Evolutionary conservation across 495 filamentous ascomycete species (phyloP).

Genomic region (Pyrenopolyporus hunteri): DNA sequence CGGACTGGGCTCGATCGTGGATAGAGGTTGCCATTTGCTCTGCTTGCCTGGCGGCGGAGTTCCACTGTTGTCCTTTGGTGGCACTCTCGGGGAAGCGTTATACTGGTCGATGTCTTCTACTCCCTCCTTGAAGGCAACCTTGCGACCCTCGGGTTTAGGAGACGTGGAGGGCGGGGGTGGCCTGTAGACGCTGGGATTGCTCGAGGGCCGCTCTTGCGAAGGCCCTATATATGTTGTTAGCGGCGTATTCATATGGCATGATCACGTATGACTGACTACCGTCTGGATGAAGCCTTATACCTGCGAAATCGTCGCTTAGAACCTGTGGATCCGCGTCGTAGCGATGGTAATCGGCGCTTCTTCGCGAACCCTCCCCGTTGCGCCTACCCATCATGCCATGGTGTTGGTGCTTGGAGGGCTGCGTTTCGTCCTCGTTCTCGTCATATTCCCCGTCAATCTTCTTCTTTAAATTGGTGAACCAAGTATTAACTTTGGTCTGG

Average conservation of each 20-base stretch:
- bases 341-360: conserved; percentile 81
- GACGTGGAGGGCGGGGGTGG: conserved; percentile 66
- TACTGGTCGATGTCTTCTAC: conserved; percentile 83
- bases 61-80: conserved; percentile 46
- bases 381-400: conserved; percentile 41
- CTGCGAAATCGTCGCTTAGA: conserved; percentile 88
- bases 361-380: conserved; percentile 57
- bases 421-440: conserved; percentile 59
- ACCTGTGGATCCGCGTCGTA: conserved; percentile 97
- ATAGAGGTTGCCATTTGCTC: conserved; percentile 97
- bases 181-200: conserved; percentile 80
- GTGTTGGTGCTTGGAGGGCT: conserved; percentile 44
- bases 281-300: conserved; percentile 80
- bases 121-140: conserved; percentile 78
- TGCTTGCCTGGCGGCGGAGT: conserved; percentile 59
- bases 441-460: conserved; percentile 84
- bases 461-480: conserved; percentile 90
- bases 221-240: conserved; percentile 29
- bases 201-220: conserved; percentile 27
- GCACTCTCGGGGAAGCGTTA: conserved; percentile 60
- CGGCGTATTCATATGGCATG: conserved; percentile 4
- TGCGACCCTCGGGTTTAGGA: conserved; percentile 66
- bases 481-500: conserved; percentile 88
- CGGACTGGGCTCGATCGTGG: conserved; percentile 84
- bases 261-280: conserved; percentile 62